These are phyloP conservation scores for Coriaria nepalensis DNA, from an alignment of 306 rosid genomes.

Conservation along the genomic window DNA sequence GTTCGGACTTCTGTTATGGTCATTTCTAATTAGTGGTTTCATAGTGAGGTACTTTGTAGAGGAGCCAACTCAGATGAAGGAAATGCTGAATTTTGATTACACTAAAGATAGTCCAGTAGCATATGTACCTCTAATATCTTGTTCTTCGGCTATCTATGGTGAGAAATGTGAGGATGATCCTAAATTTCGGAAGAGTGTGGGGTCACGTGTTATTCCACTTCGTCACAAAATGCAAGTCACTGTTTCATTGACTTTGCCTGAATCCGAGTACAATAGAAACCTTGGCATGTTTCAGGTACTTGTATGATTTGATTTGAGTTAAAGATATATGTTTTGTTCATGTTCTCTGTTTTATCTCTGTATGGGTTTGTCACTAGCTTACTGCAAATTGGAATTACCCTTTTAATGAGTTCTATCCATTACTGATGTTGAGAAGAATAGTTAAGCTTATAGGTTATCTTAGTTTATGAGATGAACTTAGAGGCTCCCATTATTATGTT, in stretches of 20 bases:
- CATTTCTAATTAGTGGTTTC: constrained; percentile 38
- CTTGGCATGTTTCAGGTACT: constrained; percentile 78
- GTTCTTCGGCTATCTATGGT: constrained; percentile 26
- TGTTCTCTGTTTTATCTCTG: no score
- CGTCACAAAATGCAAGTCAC: constrained; percentile 33
- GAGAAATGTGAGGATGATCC: constrained; percentile 17
- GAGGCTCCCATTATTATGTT: no score
- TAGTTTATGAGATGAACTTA: no score
- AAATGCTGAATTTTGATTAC: constrained; percentile 58
- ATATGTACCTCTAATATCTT: constrained; percentile 35
- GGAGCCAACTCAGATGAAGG: constrained; percentile 44
- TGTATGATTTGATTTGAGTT: constrained; percentile 6
- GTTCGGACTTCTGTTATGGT: constrained; percentile 33
- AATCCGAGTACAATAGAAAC: constrained; percentile 67
- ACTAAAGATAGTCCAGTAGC: constrained; percentile 57
- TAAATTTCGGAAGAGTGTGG: constrained; percentile 13
- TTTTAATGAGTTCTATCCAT: no score
- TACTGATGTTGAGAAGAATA: no score
- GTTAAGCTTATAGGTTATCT: no score
- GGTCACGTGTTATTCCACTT: constrained; percentile 31
- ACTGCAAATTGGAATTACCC: no score
- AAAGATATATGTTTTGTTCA: neutral
- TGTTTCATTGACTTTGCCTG: constrained; percentile 45
- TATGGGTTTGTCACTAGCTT: no score
- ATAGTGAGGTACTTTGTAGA: constrained; percentile 37